Evolutionary conservation across 2,329 filamentous ascomycete species (phyloP).

Genomic region (Aspergillus unguis): DNA sequence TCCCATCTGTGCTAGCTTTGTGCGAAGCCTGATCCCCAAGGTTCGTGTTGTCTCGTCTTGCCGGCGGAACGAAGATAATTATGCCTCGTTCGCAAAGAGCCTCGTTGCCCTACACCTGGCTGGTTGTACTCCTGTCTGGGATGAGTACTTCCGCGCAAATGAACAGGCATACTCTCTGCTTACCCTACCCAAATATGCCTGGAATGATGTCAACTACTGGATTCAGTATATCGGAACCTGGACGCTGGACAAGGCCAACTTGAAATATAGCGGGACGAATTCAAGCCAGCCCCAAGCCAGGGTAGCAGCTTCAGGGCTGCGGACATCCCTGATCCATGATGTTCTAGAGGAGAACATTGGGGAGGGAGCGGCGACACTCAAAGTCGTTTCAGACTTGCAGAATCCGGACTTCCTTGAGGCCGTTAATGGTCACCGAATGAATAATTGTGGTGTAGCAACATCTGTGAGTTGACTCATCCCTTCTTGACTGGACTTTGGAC

Average conservation of each 20-base stretch:
- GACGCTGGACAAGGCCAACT: constrained; percentile 61
- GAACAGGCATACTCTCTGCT: constrained; percentile 58
- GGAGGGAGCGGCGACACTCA: constrained; percentile 32
- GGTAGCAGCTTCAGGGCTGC: not conserved
- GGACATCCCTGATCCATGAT: constrained; percentile 23
- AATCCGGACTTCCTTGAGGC: constrained; percentile 38
- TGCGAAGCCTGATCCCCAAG: constrained; percentile 60
- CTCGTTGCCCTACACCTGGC: constrained; percentile 56
- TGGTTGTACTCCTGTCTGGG: constrained; percentile 65
- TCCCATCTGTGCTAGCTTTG: constrained; percentile 66
- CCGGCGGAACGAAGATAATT: constrained; percentile 60
- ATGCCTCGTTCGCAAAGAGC: constrained; percentile 63
- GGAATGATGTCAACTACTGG: constrained; percentile 71
- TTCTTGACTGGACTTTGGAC: not conserved
- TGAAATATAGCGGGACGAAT: not conserved
- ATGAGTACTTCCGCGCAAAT: constrained; percentile 65
- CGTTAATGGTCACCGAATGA: constrained; percentile 45
- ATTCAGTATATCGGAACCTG: constrained; percentile 71
- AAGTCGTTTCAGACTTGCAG: constrained; percentile 41
- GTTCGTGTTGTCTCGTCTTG: constrained; percentile 58
- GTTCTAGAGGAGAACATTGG: constrained; percentile 21
- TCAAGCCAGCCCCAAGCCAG: not conserved
- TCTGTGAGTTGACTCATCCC: constrained; percentile 35
- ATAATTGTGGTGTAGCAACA: constrained; percentile 43
- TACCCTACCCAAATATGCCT: constrained; percentile 63